Conservation (phyloP, 345 rosid species). For the Gossypium raimondii region DNA sequence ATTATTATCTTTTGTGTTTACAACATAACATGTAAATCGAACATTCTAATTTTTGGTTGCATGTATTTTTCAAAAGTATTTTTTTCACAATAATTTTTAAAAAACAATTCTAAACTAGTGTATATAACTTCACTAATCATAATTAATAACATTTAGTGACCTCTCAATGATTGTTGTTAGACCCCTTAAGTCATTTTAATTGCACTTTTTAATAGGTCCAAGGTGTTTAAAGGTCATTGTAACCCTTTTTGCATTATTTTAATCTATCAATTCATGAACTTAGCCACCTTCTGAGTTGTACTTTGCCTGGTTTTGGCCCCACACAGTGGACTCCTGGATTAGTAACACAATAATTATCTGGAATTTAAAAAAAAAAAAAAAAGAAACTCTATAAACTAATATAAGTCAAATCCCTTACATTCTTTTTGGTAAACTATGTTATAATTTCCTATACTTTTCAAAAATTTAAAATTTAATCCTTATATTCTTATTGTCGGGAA, state of each 20-base stretch:
- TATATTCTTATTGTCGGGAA: too few relatives aligned
- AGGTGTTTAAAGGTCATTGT: constrained; percentile 17
- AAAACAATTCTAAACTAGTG: too few relatives aligned
- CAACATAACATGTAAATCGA: too few relatives aligned
- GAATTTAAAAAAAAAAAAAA: background rate
- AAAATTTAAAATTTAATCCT: too few relatives aligned
- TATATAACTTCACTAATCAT: background rate
- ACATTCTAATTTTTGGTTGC: too few relatives aligned
- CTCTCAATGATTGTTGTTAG: constrained; percentile 26
- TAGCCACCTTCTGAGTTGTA: constrained; percentile 51
- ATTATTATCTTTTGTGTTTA: too few relatives aligned
- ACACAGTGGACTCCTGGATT: constrained; percentile 46
- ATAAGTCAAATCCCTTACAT: constrained; percentile 34
- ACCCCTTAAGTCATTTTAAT: constrained; percentile 20
- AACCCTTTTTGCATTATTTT: constrained; percentile 22
- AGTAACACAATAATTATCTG: constrained; percentile 25
- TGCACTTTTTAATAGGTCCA: constrained; percentile 17
- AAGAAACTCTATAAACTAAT: constrained; percentile 16
- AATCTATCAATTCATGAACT: constrained; percentile 33
- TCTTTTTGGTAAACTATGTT: too few relatives aligned
- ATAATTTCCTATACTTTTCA: too few relatives aligned
- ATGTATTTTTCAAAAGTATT: rapidly evolving
- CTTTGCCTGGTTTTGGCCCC: constrained; percentile 42
- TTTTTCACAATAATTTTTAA: too few relatives aligned
- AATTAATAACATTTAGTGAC: background rate